Percentiles rank a stretch among this genome's conserved stretches.
Conservation (phyloP, 208 protist genomes). For the Entamoeba histolytica region DNA sequence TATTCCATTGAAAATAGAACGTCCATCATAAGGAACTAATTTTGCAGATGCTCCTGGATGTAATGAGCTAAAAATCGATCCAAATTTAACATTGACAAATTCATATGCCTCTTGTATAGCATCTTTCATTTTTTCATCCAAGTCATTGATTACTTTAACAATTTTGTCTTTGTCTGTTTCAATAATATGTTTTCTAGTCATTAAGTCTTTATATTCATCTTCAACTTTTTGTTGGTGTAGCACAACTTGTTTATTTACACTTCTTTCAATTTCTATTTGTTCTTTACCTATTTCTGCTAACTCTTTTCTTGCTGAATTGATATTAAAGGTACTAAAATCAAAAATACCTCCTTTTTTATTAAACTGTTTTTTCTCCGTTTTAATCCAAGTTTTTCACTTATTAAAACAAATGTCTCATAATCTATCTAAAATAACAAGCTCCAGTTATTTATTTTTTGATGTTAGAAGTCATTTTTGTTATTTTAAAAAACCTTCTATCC, state of each 20-base stretch:
- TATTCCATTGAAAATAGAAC: conserved; percentile 15
- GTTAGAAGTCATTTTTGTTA: too few relatives aligned
- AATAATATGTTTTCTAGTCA: background rate
- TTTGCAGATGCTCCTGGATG: conserved; percentile 66
- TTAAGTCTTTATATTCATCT: background rate
- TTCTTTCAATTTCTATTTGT: background rate
- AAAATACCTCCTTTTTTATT: background rate
- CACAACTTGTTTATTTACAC: background rate
- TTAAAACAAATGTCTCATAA: too few relatives aligned
- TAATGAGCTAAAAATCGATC: conserved; percentile 80
- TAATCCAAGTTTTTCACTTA: too few relatives aligned
- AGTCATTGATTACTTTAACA: conserved; percentile 29
- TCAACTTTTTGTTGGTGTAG: background rate
- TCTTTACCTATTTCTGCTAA: background rate
- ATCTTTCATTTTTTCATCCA: conserved; percentile 63
- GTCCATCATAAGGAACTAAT: conserved; percentile 53
- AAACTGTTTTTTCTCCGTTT: conserved; percentile 52
- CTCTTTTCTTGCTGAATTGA: conserved; percentile 37
- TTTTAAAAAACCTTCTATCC: too few relatives aligned
- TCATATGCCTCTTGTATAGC: background rate
- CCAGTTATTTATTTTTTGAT: too few relatives aligned
- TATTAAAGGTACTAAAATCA: background rate
- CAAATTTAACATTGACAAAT: conserved; percentile 64
- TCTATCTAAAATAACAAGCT: too few relatives aligned
- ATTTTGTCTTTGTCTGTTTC: conserved; percentile 53